Evolutionary conservation across 108 stramenopile genomes (phyloP).

Genomic region (Tribonema minus): DNA sequence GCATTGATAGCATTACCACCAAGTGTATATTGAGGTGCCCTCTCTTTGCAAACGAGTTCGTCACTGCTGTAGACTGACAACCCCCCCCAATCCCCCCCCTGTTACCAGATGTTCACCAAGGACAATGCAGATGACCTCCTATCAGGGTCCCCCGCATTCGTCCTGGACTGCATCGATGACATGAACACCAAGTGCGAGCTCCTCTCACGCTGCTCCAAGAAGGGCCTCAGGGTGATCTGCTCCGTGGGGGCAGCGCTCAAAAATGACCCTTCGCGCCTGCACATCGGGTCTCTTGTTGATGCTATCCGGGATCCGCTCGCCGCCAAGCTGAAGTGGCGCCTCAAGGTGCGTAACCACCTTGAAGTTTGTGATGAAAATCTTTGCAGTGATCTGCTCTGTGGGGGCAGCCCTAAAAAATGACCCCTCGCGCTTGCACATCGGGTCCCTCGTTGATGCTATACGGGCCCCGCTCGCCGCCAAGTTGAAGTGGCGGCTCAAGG

Average conservation of each 20-base stretch:
- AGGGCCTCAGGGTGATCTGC: conserved; percentile 68
- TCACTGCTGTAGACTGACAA: too few species aligned
- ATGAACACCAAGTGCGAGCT: conserved; percentile 89
- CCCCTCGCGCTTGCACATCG: conserved; percentile 84
- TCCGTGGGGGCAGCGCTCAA: conserved; percentile 97
- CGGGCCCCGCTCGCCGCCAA: conserved; percentile 23
- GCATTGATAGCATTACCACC: too few species aligned
- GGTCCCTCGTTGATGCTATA: conserved; percentile 24
- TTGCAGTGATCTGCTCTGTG: conserved; percentile 85
- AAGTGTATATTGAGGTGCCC: too few species aligned
- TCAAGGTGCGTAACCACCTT: conserved; percentile 84
- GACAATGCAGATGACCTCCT: conserved; percentile 47
- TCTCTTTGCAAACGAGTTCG: too few species aligned
- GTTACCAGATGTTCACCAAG: conserved; percentile 55
- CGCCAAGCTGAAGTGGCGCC: too few species aligned
- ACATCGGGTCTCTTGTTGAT: conserved; percentile 61
- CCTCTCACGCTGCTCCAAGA: conserved; percentile 62
- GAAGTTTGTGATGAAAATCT: conserved; percentile 52
- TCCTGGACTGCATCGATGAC: conserved; percentile 98
- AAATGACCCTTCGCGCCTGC: conserved; percentile 84
- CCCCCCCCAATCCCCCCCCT: too few species aligned
- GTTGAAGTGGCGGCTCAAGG: too few species aligned
- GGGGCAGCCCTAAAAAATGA: conserved; percentile 94
- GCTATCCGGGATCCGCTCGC: conserved; percentile 16
- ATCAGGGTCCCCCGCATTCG: conserved; percentile 37